Evolutionary conservation across 441 rosid genomes (phyloP), one percentile per base, ranked within the genome.

Genomic region (Croton setiger): DNA sequence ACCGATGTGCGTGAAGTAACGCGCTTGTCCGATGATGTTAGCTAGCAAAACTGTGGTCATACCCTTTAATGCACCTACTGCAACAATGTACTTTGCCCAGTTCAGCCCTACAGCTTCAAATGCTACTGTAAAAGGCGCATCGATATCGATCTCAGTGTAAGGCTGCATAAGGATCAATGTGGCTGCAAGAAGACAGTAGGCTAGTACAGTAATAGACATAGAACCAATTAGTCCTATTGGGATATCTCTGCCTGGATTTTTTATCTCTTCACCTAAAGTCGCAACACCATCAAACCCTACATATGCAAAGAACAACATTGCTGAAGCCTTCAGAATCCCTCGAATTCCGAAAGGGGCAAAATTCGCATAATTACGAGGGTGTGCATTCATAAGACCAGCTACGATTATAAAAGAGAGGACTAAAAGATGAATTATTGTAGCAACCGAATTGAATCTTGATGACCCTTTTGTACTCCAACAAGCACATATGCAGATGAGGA

Each of bases 151-250:
- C 15, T 81, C 73, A 15, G 64, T 41, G 70, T 83, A 87, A 12
- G 87, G 86, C 72, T 81, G 87, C 92, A 92, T 89, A 63, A 88
- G 59, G 35, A 76, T 71, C 67, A 88, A 71, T 2, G 89, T 80
- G 18, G 79, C 78, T 1, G 94, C 80, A 60, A 91, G 80, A 39
- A 79, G 51, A 59, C 96, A 86, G 66, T 93, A 93, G 33, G 76
- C 56, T 2, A 63, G 14, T 5, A 71, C 73, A 20, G 71, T 75
- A 33, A 88, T 63, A 13, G 76, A 12, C 91, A 90, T 88, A 0
- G 96, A 93, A 11, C 98, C 96, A 0, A 89, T 67, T n/a, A 93
- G 74, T 4, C 96, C 96, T 0, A 93, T 77, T 0, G 97, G 98
- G 23, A 90, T 85, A 76, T 90, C 98, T 79, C 84, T 71, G 11